Evolutionary conservation across 805 yeast genomes (phyloP).

Genomic region (Candida bentonensis): DNA sequence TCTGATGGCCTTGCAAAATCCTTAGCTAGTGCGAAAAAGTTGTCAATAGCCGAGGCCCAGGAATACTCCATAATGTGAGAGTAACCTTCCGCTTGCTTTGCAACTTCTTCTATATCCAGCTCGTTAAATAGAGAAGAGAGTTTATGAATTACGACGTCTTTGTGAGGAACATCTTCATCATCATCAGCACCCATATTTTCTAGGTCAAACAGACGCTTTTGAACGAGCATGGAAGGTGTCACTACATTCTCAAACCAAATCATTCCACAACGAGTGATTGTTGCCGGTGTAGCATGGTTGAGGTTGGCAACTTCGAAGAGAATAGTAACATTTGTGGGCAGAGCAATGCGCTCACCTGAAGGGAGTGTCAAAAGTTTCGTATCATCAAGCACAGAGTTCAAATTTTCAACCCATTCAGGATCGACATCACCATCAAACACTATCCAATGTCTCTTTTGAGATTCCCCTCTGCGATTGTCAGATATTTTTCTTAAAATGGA

Average conservation of each 20-base stretch:
- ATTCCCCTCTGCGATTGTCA: conserved; percentile 47
- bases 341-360: conserved; percentile 67
- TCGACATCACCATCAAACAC: conserved; percentile 88
- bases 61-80: conserved; percentile 42
- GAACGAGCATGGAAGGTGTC: conserved; percentile 10
- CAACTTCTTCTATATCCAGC: conserved; percentile 11
- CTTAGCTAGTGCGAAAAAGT: conserved; percentile 29
- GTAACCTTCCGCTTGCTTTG: conserved; percentile 17
- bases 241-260: conserved; percentile 39
- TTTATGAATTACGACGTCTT: background rate
- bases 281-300: conserved; percentile 70
- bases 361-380: conserved; percentile 71
- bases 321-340: conserved; percentile 51
- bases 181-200: background rate
- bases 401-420: conserved; percentile 84
- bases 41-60: conserved; percentile 21
- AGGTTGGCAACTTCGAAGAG: conserved; percentile 66
- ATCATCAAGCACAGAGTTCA: conserved; percentile 86
- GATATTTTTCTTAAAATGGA: conserved; percentile 43
- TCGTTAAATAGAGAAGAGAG: background rate
- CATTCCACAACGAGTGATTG: conserved; percentile 86
- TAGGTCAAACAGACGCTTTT: conserved; percentile 13
- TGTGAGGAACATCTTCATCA: background rate
- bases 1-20: conserved; percentile 5
- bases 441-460: conserved; percentile 47